A percentile compares a stretch with the other conserved stretches of the same genome.
Evolutionary conservation across 176 grass and related monocot species (phyloP).

Genomic region (Eleusine indica): DNA sequence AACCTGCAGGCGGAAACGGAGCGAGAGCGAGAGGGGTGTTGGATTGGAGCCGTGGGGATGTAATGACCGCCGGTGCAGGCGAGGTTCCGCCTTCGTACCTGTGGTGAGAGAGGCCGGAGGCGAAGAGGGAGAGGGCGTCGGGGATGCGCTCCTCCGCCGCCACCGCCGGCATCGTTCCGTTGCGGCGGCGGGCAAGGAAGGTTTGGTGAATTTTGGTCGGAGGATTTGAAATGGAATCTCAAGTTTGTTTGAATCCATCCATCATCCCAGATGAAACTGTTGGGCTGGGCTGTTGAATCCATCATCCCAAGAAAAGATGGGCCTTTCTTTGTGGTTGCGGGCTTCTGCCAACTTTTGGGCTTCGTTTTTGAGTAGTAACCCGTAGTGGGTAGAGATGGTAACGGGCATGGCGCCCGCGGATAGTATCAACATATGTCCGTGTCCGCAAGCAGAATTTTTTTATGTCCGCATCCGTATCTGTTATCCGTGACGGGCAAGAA

Average conservation of each 20-base stretch:
- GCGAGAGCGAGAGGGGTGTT: background rate
- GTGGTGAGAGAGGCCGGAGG: constrained; percentile 38
- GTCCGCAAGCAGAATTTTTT: no score
- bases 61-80: background rate
- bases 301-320: no score
- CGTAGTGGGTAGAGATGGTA: no score
- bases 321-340: no score
- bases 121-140: constrained; percentile 45
- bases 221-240: background rate
- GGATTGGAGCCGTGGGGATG: background rate
- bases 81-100: constrained; percentile 16
- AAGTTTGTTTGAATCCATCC: background rate
- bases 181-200: background rate
- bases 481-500: no score
- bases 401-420: no score
- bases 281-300: no score
- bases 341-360: no score
- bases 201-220: constrained; percentile 5
- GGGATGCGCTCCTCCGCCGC: background rate
- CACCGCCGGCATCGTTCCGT: background rate
- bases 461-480: no score
- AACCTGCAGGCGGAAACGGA: constrained; percentile 43
- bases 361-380: no score
- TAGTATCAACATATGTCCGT: no score
- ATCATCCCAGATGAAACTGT: no score